These are phyloP conservation scores for Backusella sp. DNA, from an alignment of 192 early-diverging fungal species.

Conservation along the genomic window DNA sequence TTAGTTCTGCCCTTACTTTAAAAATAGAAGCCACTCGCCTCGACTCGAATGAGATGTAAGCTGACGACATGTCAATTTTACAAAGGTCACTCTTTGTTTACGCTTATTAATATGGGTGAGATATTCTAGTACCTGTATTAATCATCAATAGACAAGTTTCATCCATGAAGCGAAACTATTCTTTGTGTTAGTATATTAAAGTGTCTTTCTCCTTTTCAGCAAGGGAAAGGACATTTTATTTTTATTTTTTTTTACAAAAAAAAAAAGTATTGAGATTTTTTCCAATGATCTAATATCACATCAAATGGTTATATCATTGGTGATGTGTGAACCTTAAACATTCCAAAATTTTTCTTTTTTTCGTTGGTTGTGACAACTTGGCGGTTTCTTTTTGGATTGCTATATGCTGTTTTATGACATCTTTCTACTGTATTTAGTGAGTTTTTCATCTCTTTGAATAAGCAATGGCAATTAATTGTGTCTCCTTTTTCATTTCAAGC, in stretches of 20 bases:
- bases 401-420: no score
- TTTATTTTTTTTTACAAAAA: no score
- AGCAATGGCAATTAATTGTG: not conserved
- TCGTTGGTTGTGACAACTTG: no score
- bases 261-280: not conserved
- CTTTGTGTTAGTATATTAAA: not conserved
- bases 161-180: not conserved
- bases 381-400: no score
- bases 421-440: no score
- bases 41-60: not conserved
- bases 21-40: not conserved
- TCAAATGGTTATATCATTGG: no score
- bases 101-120: not conserved
- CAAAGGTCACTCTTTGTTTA: not conserved
- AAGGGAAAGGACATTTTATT: not conserved
- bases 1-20: not conserved
- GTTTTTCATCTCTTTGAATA: not conserved
- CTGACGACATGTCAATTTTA: not conserved
- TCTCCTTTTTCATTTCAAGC: not conserved
- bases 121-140: not conserved
- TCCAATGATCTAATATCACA: not conserved
- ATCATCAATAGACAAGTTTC: not conserved
- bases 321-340: no score
- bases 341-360: no score
- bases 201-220: not conserved